Evolutionary conservation across 2,329 filamentous ascomycete genomes (phyloP).

Genomic region (Aspergillus fumigatiaffinis): DNA sequence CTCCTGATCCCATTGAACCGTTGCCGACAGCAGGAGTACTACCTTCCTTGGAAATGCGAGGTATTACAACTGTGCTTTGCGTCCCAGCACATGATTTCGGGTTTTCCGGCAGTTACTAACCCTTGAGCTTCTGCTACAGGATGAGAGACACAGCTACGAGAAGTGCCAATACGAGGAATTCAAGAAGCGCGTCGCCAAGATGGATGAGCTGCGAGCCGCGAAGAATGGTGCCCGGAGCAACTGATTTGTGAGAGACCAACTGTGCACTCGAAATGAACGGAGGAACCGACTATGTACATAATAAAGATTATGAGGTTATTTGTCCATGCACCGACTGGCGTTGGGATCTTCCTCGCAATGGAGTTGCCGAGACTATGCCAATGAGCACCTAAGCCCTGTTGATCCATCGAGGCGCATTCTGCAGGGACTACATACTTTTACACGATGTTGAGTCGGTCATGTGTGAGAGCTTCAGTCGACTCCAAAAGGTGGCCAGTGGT

Average conservation of each 20-base stretch:
- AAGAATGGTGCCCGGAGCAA: slow-evolving; percentile 86
- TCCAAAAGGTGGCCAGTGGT: neutral
- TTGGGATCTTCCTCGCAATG: slow-evolving; percentile 24
- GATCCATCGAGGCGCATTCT: neutral
- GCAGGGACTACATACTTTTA: neutral
- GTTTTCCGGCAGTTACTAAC: slow-evolving; percentile 3
- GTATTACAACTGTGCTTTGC: slow-evolving; percentile 51
- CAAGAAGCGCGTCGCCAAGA: slow-evolving; percentile 97
- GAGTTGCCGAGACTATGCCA: slow-evolving; percentile 9
- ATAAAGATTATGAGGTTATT: slow-evolving; percentile 32
- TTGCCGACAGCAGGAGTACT: slow-evolving; percentile 88
- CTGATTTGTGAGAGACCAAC: slow-evolving; percentile 41
- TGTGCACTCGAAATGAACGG: slow-evolving; percentile 23
- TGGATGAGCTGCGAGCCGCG: slow-evolving; percentile 87
- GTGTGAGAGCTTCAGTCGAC: neutral
- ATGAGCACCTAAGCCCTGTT: neutral
- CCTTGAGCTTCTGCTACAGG: slow-evolving; percentile 49
- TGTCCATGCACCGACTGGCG: slow-evolving; percentile 33
- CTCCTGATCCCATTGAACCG: slow-evolving; percentile 93
- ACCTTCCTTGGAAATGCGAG: slow-evolving; percentile 96
- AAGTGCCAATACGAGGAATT: slow-evolving; percentile 99
- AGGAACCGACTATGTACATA: slow-evolving; percentile 38
- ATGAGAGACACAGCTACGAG: slow-evolving; percentile 96
- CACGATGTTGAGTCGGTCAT: neutral
- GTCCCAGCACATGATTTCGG: slow-evolving; percentile 1